Percentiles rank a stretch among this genome's conserved stretches.
These are phyloP conservation scores for Mallotus japonicus DNA, from an alignment of 441 rosid genomes.

Conservation along the genomic window DNA sequence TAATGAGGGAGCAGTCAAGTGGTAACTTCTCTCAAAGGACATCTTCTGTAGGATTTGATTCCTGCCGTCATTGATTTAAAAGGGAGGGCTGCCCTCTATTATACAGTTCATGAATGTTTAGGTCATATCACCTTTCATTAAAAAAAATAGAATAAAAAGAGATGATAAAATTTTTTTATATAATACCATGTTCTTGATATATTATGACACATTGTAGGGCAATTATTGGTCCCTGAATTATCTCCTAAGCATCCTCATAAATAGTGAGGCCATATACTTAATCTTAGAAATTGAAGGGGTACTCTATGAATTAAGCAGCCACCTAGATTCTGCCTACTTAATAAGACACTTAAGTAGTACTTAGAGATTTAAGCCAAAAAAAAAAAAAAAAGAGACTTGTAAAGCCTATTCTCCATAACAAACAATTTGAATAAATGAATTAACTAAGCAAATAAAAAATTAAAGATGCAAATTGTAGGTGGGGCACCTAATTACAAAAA, in stretches of 20 bases:
- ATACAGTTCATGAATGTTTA: too few relatives aligned
- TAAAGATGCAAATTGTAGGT: too few relatives aligned
- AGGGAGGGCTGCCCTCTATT: too few relatives aligned
- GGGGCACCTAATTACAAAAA: too few relatives aligned
- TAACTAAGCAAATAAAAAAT: neutral
- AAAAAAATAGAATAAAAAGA: neutral
- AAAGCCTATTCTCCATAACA: neutral
- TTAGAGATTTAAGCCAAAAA: neutral
- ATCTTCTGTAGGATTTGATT: too few relatives aligned
- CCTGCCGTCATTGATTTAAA: too few relatives aligned
- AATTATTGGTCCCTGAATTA: neutral
- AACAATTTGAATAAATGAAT: neutral
- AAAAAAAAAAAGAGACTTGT: neutral
- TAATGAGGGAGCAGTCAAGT: too few relatives aligned
- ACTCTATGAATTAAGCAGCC: neutral
- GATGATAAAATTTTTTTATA: too few relatives aligned
- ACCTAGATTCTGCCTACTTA: conserved; percentile 19
- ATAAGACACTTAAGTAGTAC: neutral
- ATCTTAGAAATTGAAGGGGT: neutral
- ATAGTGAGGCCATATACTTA: neutral
- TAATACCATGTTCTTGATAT: neutral
- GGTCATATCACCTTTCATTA: too few relatives aligned
- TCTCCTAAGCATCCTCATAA: neutral
- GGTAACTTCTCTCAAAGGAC: too few relatives aligned
- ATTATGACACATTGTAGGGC: neutral